Evolutionary conservation across 352 stramenopile species (phyloP), one percentile per base, ranked within the genome.

Genomic region (Pythium folliculosum): DNA sequence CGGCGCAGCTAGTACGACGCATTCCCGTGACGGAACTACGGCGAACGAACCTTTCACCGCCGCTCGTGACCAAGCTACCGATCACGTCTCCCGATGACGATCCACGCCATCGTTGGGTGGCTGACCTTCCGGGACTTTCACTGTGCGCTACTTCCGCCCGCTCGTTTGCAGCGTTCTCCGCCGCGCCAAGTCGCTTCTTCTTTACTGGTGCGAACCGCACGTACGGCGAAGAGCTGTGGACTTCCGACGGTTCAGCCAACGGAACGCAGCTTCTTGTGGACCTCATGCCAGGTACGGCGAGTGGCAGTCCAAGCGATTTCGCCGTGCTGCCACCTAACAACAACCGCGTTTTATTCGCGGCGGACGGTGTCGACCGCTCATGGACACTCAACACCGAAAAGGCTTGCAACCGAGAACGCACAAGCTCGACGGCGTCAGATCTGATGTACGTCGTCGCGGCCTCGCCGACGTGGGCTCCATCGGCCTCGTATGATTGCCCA

Each of bases 191-290:
- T 32, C 27, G 61, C 16, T 71, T 96, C 21, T 82, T 81, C 30
- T 92, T 88, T 32, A 56, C 71, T 19, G 88, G 81, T 1, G 66
- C 67, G 9, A 75, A 91, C 47, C 45, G 21, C 12, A 37, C 45
- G 3, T 52, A 81, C 49, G 86, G 88, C 10, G 66, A 76, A 37
- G 88, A 96, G 55, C 77, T 96, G 5, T 95, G 87, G 85, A 47
- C 72, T 5, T 87, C 80, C 8, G 81, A 92, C 25, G 75, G 82
- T 37, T 75, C 71, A 1, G 35, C 53, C 13, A 64, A 70, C n/a
- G 72, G 73, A 5, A 87, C 84, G 19, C 51, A 55, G 17, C 63
- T 92, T n/a, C 52, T 92, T 6, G 73, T 65, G 12, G 89, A 96
- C 56, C 47, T 94, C 13, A 58, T 73, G 35, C 89, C 89, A 6